Conservation (phyloP, 2,329 filamentous ascomycete genomes). For the Fusarium vanettenii region DNA sequence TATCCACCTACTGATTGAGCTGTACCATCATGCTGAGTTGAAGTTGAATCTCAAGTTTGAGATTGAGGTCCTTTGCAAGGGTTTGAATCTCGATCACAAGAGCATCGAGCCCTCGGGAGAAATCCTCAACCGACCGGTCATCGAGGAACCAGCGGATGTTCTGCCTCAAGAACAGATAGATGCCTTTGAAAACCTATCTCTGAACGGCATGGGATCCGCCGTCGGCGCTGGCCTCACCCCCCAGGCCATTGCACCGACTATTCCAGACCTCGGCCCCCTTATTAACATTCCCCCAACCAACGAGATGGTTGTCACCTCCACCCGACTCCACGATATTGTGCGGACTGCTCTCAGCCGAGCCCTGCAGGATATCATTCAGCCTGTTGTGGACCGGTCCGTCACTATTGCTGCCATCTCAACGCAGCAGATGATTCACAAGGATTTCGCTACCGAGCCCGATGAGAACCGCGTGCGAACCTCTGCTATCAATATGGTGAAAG, state of each 20-base stretch:
- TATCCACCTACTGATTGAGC: constrained; percentile 86
- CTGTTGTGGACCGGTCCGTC: constrained; percentile 96
- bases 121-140: constrained; percentile 79
- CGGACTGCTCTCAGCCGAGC: constrained; percentile 88
- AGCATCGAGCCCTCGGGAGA: constrained; percentile 87
- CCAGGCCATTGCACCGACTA: constrained; percentile 79
- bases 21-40: constrained; percentile 92
- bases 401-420: constrained; percentile 98
- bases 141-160: constrained; percentile 71
- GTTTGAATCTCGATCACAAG: constrained; percentile 91
- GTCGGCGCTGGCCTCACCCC: constrained; percentile 81
- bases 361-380: constrained; percentile 95
- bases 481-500: constrained; percentile 93
- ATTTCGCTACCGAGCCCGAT: constrained; percentile 93
- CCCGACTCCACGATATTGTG: constrained; percentile 80
- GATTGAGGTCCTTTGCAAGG: constrained; percentile 96
- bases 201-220: constrained; percentile 78
- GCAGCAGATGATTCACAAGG: constrained; percentile 93
- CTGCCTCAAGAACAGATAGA: constrained; percentile 77
- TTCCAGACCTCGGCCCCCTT: constrained; percentile 85
- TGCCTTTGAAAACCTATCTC: constrained; percentile 82
- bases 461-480: constrained; percentile 87
- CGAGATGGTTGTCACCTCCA: constrained; percentile 79
- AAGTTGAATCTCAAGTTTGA: constrained; percentile 99
- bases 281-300: constrained; percentile 85